Evolutionary conservation across 257 asterid genomes (phyloP), one percentile per base, ranked within the genome.

Genomic region (Cruciata laevipes): DNA sequence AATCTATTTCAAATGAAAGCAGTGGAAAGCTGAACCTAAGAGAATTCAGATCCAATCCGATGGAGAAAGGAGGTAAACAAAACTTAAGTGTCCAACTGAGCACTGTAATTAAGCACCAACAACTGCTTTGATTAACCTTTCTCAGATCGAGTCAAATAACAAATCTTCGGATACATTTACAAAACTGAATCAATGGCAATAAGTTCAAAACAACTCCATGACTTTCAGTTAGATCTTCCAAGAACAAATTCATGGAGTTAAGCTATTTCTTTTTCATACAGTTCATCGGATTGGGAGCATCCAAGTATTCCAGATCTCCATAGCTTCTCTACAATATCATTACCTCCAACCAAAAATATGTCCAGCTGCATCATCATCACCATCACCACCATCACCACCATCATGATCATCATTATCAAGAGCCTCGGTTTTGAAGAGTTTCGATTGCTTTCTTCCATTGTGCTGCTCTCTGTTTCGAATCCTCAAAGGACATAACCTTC

Each of bases 391-490:
- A 32, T 66, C 71, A 62, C 37, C 30, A 27, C 30, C 30, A 27
- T 2, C 66, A 32, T 66, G 70, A 82, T 42, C 71, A 31, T 65
- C 58, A 66, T 68, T 53, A 33, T 67, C 89, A 85, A 90, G 55
- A 47, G 55, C 55, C 6, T 73, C 84, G 94, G 68, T 82, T 85
- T 74, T 90, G 98, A 75, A 94, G 99, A 68, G 90, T 77, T 81
- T 94, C 99, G 20, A 94, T 85, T 4, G 98, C 98, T 83, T 82
- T 88, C 65, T 94, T 94, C 98, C 99, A 90, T 78, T 94, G 99
- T 42, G 13, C 53, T 40, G 96, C 96, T 82, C 97, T 84, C 66
- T 89, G 95, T 76, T 94, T 94, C 25, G 93, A 75, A 76, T 94
- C 99, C 83, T 90, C 99, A n/a, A 94, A 90, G 21, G 89, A 73